Percentiles rank a stretch among this genome's conserved stretches.
Conservation (phyloP, 495 filamentous ascomycete genomes). For the Pseudevernia furfuracea region DNA sequence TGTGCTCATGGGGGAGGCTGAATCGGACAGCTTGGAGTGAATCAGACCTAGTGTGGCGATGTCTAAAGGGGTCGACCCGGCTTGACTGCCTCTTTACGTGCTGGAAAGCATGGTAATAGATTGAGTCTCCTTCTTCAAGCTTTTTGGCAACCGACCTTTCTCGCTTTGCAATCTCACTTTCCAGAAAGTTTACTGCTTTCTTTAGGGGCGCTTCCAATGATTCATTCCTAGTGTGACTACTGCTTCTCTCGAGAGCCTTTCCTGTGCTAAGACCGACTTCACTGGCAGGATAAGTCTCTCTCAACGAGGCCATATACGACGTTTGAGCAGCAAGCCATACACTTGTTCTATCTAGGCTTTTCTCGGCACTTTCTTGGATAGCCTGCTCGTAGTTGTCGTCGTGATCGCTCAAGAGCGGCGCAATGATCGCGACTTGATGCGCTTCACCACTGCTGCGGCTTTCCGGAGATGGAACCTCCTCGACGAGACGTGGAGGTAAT, state of each 20-base stretch:
- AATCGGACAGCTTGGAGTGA: constrained; percentile 78
- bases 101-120: constrained; percentile 89
- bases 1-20: constrained; percentile 52
- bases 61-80: constrained; percentile 68
- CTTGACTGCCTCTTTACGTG: constrained; percentile 52
- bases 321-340: constrained; percentile 74
- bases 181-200: constrained; percentile 71
- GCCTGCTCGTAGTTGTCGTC: constrained; percentile 62
- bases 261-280: constrained; percentile 36
- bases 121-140: constrained; percentile 53
- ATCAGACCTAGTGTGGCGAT: constrained; percentile 78
- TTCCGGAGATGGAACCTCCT: not conserved
- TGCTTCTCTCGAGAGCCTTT: constrained; percentile 29
- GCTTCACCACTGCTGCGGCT: not conserved
- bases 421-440: not conserved
- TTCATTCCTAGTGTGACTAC: constrained; percentile 26
- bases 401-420: constrained; percentile 46
- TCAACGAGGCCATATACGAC: constrained; percentile 65
- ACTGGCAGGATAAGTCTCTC: constrained; percentile 53
- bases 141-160: constrained; percentile 28
- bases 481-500: constrained; percentile 3
- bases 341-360: constrained; percentile 68
- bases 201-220: constrained; percentile 43
- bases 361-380: constrained; percentile 55
- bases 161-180: constrained; percentile 39